A percentile compares a stretch with the other conserved stretches of the same genome.
These are phyloP conservation scores for Arbutus unedo DNA, from an alignment of 148 eudicot species.

Conservation along the genomic window DNA sequence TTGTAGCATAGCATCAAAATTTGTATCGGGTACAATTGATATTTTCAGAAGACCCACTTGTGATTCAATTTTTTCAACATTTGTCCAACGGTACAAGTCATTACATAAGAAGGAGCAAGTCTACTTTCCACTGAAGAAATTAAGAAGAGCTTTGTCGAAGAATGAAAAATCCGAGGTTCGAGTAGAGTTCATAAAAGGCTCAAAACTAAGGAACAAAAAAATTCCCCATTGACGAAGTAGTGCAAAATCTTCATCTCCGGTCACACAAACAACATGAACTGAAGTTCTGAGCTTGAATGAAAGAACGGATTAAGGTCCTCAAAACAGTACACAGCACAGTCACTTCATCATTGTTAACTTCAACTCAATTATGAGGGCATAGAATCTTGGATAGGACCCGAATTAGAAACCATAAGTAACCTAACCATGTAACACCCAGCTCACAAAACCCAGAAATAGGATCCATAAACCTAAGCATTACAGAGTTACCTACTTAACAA, in stretches of 20 bases:
- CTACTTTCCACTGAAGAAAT: too few species aligned
- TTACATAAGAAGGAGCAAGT: too few species aligned
- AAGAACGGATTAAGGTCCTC: not conserved
- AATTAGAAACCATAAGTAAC: not conserved
- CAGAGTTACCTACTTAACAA: not conserved
- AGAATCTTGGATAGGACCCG: not conserved
- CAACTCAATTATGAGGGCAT: not conserved
- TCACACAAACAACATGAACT: not conserved
- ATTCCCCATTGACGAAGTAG: not conserved
- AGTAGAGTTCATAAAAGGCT: not conserved
- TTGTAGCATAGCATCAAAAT: too few species aligned
- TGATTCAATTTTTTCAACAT: too few species aligned
- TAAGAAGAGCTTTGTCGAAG: too few species aligned
- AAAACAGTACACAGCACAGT: not conserved
- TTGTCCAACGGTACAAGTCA: too few species aligned
- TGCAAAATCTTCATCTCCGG: not conserved
- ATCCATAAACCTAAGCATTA: not conserved
- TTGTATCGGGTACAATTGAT: too few species aligned
- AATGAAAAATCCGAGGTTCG: not conserved
- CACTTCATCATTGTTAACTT: not conserved
- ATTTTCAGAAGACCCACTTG: too few species aligned
- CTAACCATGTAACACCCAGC: not conserved
- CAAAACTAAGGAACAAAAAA: not conserved
- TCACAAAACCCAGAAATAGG: slow-evolving; percentile 3
- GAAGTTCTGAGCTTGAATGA: not conserved